A percentile compares a stretch with the other conserved stretches of the same genome.
phyloP scores from a whole-genome alignment of 129 eudicot species.

The Escallonia rubra region DNA sequence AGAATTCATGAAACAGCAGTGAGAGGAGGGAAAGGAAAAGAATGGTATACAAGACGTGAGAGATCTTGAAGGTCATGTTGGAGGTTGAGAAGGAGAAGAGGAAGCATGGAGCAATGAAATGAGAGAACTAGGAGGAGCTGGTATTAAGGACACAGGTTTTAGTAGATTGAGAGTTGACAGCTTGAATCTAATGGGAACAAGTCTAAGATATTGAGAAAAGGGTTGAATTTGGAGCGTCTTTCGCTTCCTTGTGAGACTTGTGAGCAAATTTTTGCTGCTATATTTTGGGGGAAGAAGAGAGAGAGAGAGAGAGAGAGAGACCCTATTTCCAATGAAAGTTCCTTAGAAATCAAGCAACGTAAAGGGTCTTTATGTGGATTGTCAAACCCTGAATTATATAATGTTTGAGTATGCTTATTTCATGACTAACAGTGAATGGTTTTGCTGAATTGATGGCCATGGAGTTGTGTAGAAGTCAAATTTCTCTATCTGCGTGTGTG shows the following conservation, averaged over 20 bases:
- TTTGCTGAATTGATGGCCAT: background rate
- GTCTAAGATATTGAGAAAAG: conserved; percentile 12
- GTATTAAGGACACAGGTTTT: conserved; percentile 15
- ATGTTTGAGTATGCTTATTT: conserved; percentile 12
- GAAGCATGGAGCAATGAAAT: conserved; percentile 53
- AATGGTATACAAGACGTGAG: conserved; percentile 33
- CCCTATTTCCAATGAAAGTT: conserved; percentile 47
- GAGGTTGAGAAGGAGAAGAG: conserved; percentile 31
- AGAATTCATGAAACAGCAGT: conserved; percentile 34
- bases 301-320: conserved; percentile 22
- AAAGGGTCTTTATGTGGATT: conserved; percentile 51
- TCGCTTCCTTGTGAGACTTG: conserved; percentile 30
- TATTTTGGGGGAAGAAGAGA: conserved; percentile 18
- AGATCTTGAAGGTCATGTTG: conserved; percentile 42
- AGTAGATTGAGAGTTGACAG: conserved; percentile 56
- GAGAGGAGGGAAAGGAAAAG: conserved; percentile 46
- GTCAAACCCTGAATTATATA: conserved; percentile 52
- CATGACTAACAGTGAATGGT: background rate
- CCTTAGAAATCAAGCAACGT: conserved; percentile 59
- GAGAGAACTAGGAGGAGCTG: conserved; percentile 13
- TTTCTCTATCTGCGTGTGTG: background rate
- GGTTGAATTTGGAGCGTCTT: conserved; percentile 13
- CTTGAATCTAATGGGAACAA: conserved; percentile 39
- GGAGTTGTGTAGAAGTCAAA: conserved; percentile 2
- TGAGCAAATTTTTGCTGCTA: conserved; percentile 18